Evolutionary conservation across 2,329 filamentous ascomycete species (phyloP), one percentile per base, ranked within the genome.

Genomic region (Fusarium xylarioides): DNA sequence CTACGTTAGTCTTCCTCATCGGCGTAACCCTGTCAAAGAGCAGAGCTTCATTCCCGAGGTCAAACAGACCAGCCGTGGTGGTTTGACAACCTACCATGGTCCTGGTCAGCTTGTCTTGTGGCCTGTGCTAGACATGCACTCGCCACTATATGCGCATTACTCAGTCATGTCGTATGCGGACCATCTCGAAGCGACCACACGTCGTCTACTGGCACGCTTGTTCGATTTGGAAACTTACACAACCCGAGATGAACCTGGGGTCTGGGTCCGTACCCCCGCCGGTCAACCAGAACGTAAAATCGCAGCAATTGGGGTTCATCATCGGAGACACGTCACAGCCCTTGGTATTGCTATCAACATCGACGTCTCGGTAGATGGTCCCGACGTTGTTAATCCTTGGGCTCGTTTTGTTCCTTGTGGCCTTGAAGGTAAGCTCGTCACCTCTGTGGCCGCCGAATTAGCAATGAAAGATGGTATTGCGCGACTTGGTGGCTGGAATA

Each of bases 101-200:
- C 96, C 95, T 0, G 95, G 95, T 0, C 96, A 99, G 81, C 84
- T 97, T 54, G 93, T 98, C 40, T 90, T 95, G n/a, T 99, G 97
- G 85, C 94, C 95, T 7, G 90, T 98, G 56, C 81, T 97, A n/a
- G 94, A 97, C 81, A 87, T 98, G 63, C 90, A 89, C 61, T 86
- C 88, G 11, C 78, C 81, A 1, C 73, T 82, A 16, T 88, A 94
- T 73, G 83, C 84, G 1, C 84, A 79, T 50, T 85, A 96, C 26
- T 91, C 89, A 9, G 92, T 96, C 18, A 86, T 93, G 23, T 89
- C 89, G 69, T 97, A 97, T 82, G 92, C 97, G 11, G 87, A 90
- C 40, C 82, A 95, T 37, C 87, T 99, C 3, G 95, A 99, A 80
- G 86, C 91, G 68, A 91, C 90, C 0, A 91, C 97, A 2, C 92